Percentiles rank a stretch among this genome's conserved stretches.
These are phyloP conservation scores for Quillaja saponaria DNA, from an alignment of 306 rosid genomes.

Conservation along the genomic window DNA sequence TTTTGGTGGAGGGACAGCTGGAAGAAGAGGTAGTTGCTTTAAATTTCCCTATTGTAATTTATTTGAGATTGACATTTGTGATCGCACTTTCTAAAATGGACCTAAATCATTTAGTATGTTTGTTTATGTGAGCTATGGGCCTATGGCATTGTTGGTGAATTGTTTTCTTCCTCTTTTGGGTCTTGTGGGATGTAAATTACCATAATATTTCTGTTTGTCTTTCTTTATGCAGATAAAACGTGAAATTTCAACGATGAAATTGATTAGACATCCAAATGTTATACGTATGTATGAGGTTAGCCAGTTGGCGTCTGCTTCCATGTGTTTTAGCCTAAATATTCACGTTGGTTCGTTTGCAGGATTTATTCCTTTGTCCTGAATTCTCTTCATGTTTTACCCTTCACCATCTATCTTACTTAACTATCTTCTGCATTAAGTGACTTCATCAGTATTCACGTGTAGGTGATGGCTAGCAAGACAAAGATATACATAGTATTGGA, in stretches of 20 bases:
- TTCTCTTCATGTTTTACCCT: constrained; percentile 11
- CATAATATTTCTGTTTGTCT: constrained; percentile 12
- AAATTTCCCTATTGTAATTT: too few species aligned
- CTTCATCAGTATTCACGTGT: constrained; percentile 39
- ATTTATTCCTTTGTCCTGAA: constrained; percentile 26
- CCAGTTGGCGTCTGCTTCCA: constrained; percentile 3
- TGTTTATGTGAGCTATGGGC: too few species aligned
- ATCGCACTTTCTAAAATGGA: too few species aligned
- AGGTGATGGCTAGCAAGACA: constrained; percentile 97
- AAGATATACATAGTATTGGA: constrained; percentile 93
- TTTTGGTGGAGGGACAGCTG: too few species aligned
- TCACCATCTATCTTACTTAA: constrained; percentile 18
- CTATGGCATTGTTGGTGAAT: too few species aligned
- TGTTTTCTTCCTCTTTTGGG: too few species aligned
- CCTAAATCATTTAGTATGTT: too few species aligned
- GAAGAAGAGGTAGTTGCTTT: too few species aligned
- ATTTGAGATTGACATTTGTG: too few species aligned
- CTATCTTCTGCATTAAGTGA: constrained; percentile 19
- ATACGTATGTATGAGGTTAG: constrained; percentile 88
- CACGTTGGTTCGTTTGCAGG: background rate
- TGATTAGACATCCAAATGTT: constrained; percentile 90
- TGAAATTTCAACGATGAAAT: constrained; percentile 94
- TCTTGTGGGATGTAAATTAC: background rate
- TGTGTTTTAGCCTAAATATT: background rate
- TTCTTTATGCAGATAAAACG: constrained; percentile 75